Evolutionary conservation across 2,329 filamentous ascomycete genomes (phyloP), one percentile per base, ranked within the genome.

Genomic region (Nemania sp.): DNA sequence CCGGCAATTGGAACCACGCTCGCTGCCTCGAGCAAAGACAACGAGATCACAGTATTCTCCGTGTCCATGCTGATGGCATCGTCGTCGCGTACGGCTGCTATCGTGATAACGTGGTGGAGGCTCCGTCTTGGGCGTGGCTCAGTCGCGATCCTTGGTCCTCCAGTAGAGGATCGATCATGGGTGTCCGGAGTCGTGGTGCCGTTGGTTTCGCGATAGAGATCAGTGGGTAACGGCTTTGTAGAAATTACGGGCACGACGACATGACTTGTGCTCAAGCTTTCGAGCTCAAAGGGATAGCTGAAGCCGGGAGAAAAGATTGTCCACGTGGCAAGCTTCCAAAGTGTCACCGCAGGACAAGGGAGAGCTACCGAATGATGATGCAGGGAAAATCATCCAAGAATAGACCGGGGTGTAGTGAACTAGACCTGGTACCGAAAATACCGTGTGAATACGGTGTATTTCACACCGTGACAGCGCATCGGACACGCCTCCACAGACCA

Each of bases 1-100:
- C 84, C 77, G 7, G 86, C 79, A 67, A 89, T 88, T 17, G 84
- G 77, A 10, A 81, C 83, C 21, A 75, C 72, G 15, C 72, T 69
- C 55, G 73, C 72, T 37, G 67, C 56, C 55, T 63, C 64, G 50
- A 71, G 67, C 35, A 63, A 56, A 37, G 57, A 64, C n/a, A 54
- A 55, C 34, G 52, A 35, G 40, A 64, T 63, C 57, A 63, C 57
- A 42, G 54, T 50, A 59, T 63, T 61, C 57, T 54, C 46, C 42
- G 56, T 51, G 39, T 66, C 67, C 69, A 72, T 72, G 32, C 62
- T 63, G 49, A 56, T 62, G 60, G 59, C 69, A 71, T 72, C 58
- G 58, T 69, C 32, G 45, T 55, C 32, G 45, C 53, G 40, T 42
- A 48, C 11, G n/a, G 56, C 55, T 46, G 40, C 45, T 10, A 49